phyloP scores from a whole-genome alignment of 2,329 filamentous ascomycete species.

The Diaporthe citri region DNA sequence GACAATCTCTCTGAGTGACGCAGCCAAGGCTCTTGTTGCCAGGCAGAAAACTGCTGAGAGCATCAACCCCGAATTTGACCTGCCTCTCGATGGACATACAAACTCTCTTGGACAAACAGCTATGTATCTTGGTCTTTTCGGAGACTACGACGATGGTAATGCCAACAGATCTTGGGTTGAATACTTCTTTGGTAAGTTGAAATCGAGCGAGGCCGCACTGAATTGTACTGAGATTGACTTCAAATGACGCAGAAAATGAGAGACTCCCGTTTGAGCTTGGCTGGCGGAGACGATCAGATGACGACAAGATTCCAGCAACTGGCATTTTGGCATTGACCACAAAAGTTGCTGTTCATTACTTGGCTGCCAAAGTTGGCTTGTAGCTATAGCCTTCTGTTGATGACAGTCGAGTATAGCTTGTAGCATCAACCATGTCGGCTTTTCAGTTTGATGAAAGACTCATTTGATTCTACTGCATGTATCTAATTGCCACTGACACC shows the following conservation, averaged over 20 bases:
- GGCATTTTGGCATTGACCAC: conserved; percentile 7
- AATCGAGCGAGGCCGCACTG: neutral
- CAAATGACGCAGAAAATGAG: neutral
- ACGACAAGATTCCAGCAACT: conserved; percentile 14
- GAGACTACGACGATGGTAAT: conserved; percentile 3
- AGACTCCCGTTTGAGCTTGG: conserved; percentile 24
- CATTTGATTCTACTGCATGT: no score
- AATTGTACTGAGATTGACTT: neutral
- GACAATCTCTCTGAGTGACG: neutral
- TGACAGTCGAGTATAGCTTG: neutral
- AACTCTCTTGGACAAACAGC: conserved; percentile 14
- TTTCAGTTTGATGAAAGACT: neutral
- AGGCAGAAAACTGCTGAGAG: conserved; percentile 11
- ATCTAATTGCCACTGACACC: neutral
- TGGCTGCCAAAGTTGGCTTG: conserved; percentile 8
- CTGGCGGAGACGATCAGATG: conserved; percentile 12
- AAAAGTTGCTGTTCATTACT: conserved; percentile 16
- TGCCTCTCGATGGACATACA: conserved; percentile 14
- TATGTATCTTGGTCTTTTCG: conserved; percentile 22
- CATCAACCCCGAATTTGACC: conserved; percentile 2
- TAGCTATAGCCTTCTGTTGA: neutral
- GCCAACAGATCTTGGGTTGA: conserved; percentile 7
- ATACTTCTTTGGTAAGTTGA: conserved; percentile 10
- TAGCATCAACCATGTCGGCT: neutral
- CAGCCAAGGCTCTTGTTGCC: conserved; percentile 7